A percentile compares a stretch with the other conserved stretches of the same genome.
Evolutionary conservation across 2,329 filamentous ascomycete genomes (phyloP).

Genomic region (Alternaria rosae): DNA sequence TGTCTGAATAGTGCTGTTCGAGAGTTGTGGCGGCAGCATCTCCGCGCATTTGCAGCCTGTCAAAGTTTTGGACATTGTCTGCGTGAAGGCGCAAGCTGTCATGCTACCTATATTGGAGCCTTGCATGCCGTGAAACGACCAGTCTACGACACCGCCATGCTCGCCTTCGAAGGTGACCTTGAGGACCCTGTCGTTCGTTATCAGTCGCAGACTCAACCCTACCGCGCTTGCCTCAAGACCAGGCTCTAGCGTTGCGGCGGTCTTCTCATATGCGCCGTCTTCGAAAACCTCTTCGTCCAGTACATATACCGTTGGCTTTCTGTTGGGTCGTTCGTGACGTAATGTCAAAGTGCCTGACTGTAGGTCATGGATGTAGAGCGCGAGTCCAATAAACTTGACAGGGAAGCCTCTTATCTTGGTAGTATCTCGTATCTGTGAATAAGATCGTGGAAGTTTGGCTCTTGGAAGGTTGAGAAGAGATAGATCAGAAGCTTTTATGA

Average conservation of each 20-base stretch:
- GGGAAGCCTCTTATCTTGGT: background rate
- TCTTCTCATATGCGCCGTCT: accelerated
- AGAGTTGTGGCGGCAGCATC: background rate
- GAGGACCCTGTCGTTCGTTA: background rate
- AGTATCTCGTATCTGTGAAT: background rate
- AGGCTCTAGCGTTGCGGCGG: accelerated
- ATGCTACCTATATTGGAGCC: background rate
- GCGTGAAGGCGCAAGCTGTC: background rate
- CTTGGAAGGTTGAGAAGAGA: accelerated
- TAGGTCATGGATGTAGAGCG: background rate
- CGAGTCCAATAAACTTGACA: background rate
- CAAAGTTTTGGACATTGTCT: background rate
- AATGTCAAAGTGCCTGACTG: background rate
- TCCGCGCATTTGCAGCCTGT: background rate
- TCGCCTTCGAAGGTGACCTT: background rate
- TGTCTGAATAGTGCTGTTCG: background rate
- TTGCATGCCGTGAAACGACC: background rate
- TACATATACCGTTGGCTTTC: background rate
- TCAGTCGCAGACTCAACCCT: background rate
- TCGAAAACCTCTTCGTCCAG: background rate
- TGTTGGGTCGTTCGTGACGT: background rate
- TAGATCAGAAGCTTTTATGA: background rate
- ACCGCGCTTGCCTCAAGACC: background rate
- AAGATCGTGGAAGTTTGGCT: background rate
- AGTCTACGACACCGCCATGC: background rate